A percentile compares a stretch with the other conserved stretches of the same genome.
These are phyloP conservation scores for Ophiosphaerella narmari DNA, from an alignment of 2,329 filamentous ascomycete species.

Conservation along the genomic window DNA sequence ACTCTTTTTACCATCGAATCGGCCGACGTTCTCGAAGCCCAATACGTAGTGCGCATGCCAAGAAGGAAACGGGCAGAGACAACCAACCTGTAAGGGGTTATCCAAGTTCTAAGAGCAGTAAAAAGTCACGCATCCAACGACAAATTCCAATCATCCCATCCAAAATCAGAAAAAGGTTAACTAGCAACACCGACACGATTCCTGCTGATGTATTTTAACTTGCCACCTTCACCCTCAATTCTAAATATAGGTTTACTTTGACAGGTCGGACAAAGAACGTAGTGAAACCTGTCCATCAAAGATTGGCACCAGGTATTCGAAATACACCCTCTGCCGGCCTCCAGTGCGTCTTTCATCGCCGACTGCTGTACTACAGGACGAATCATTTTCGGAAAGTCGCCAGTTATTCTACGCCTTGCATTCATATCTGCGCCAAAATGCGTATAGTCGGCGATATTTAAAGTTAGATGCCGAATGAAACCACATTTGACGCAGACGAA, in stretches of 20 bases:
- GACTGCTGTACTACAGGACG: background rate
- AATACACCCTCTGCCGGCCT: background rate
- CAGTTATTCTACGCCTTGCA: background rate
- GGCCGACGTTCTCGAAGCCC: background rate
- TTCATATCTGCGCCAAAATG: background rate
- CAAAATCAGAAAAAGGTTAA: background rate
- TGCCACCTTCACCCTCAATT: background rate
- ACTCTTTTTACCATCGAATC: background rate
- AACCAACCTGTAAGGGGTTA: background rate
- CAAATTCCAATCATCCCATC: background rate
- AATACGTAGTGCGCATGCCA: background rate
- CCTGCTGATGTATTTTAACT: no score
- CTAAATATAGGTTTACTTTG: background rate
- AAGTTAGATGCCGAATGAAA: background rate
- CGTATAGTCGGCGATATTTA: background rate
- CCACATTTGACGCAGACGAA: background rate
- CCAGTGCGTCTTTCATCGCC: background rate
- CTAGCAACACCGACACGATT: no score
- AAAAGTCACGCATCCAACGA: no score
- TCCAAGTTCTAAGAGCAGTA: background rate
- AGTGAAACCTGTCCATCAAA: background rate
- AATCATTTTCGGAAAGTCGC: background rate
- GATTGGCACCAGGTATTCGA: background rate
- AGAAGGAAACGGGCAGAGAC: background rate
- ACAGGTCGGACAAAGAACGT: background rate